A percentile compares a stretch with the other conserved stretches of the same genome.
phyloP scores from a whole-genome alignment of 371 early-diverging fungal genomes.

The Syncephalis plumigaleata region DNA sequence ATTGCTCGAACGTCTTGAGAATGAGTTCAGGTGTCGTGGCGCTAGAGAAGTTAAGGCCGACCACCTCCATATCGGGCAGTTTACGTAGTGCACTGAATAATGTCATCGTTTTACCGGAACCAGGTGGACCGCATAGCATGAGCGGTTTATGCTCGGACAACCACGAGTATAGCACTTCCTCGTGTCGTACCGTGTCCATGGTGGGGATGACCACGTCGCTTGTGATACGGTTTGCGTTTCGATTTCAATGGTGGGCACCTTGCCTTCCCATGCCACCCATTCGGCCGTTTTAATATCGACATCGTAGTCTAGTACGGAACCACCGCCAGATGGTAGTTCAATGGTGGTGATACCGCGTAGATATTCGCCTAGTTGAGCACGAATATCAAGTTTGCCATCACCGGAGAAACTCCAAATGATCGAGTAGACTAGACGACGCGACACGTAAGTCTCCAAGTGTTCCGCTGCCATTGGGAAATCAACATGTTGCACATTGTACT shows the following conservation, averaged over 20 bases:
- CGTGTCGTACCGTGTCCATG: slow-evolving; percentile 93
- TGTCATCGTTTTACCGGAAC: slow-evolving; percentile 98
- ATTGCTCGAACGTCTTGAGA: slow-evolving; percentile 91
- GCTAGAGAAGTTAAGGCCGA: slow-evolving; percentile 94
- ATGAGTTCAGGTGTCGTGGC: slow-evolving; percentile 93
- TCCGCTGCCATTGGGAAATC: slow-evolving; percentile 83
- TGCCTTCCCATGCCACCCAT: slow-evolving; percentile 81
- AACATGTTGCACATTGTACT: slow-evolving; percentile 74
- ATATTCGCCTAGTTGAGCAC: slow-evolving; percentile 65
- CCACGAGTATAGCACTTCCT: slow-evolving; percentile 89
- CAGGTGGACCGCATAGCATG: slow-evolving; percentile 96
- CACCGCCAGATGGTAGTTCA: slow-evolving; percentile 53
- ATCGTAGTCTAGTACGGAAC: slow-evolving; percentile 82
- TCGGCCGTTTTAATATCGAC: slow-evolving; percentile 58
- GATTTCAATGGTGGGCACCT: slow-evolving; percentile 89
- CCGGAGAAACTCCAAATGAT: slow-evolving; percentile 94
- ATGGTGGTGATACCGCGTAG: slow-evolving; percentile 60
- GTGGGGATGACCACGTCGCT: slow-evolving; percentile 96
- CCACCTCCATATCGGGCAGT: slow-evolving; percentile 90
- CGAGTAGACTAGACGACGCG: slow-evolving; percentile 62
- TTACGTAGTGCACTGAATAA: slow-evolving; percentile 89
- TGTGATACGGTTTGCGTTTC: slow-evolving; percentile 87
- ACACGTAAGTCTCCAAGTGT: slow-evolving; percentile 56
- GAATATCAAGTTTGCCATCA: slow-evolving; percentile 61
- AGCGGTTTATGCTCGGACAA: slow-evolving; percentile 89